phyloP scores from a whole-genome alignment of 208 protist species.

The Acanthamoeba healyi region DNA sequence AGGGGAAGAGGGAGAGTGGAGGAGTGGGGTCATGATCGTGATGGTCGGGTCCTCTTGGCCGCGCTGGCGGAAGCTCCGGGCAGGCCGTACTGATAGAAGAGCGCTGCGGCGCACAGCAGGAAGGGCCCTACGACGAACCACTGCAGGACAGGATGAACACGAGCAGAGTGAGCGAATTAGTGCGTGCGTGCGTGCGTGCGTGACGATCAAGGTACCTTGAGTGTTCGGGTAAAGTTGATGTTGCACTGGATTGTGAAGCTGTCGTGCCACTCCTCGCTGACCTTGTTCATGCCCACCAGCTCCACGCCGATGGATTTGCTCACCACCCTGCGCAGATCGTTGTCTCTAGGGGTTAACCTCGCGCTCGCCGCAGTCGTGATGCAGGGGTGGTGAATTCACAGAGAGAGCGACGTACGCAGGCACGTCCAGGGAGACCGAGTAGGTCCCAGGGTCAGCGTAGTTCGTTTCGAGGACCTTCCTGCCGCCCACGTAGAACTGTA shows the following conservation, averaged over 20 bases:
- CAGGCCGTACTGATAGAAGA: slow-evolving; percentile 14
- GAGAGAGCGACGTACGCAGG: neutral
- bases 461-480: neutral
- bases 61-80: neutral
- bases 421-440: neutral
- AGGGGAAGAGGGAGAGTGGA: neutral
- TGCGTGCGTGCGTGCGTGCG: too few species aligned
- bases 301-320: neutral
- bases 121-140: slow-evolving; percentile 38
- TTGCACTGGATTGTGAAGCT: slow-evolving; percentile 25
- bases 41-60: neutral
- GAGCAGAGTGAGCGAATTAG: neutral
- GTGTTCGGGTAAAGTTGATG: slow-evolving; percentile 3
- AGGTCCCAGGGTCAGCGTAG: neutral
- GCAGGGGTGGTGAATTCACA: neutral
- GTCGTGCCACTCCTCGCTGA: slow-evolving; percentile 46
- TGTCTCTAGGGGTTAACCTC: neutral
- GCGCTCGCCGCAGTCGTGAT: neutral
- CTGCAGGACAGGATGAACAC: neutral
- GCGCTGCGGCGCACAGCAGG: neutral
- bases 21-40: neutral
- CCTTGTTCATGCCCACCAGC: slow-evolving; percentile 41
- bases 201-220: too few species aligned
- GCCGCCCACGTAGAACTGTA: slow-evolving; percentile 25
- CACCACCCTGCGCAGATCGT: neutral